These are phyloP conservation scores for Fusarium sp. DNA, from an alignment of 2,329 filamentous ascomycete genomes.

Conservation along the genomic window DNA sequence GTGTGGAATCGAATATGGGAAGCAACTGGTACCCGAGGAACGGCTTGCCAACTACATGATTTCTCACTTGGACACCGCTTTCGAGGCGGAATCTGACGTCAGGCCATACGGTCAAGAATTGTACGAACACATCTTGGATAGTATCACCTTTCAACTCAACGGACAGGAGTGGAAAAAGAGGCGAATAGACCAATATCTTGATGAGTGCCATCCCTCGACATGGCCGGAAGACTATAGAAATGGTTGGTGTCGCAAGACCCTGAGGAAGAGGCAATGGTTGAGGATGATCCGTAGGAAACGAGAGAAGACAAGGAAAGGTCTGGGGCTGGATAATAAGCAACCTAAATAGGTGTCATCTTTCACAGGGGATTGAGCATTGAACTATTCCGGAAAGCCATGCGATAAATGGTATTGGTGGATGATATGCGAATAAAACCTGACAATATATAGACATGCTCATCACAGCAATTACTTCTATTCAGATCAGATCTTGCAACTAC, in stretches of 20 bases:
- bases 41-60: not conserved
- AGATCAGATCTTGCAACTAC: too few species aligned
- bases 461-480: not conserved
- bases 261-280: not conserved
- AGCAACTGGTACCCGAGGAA: not conserved
- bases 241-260: not conserved
- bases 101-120: not conserved
- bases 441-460: not conserved
- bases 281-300: not conserved
- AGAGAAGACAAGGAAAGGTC: not conserved
- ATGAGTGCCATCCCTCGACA: not conserved
- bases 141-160: not conserved
- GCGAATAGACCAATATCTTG: not conserved
- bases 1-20: accelerated
- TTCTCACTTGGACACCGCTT: accelerated
- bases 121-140: not conserved
- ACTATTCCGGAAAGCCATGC: not conserved
- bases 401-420: not conserved
- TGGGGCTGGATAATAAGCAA: not conserved
- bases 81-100: accelerated
- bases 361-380: accelerated
- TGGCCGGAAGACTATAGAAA: not conserved
- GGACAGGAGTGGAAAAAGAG: not conserved
- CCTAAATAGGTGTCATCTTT: accelerated
- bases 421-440: not conserved